These are phyloP conservation scores for Solanum pinnatisectum DNA, from an alignment of 257 asterid genomes.

Conservation along the genomic window DNA sequence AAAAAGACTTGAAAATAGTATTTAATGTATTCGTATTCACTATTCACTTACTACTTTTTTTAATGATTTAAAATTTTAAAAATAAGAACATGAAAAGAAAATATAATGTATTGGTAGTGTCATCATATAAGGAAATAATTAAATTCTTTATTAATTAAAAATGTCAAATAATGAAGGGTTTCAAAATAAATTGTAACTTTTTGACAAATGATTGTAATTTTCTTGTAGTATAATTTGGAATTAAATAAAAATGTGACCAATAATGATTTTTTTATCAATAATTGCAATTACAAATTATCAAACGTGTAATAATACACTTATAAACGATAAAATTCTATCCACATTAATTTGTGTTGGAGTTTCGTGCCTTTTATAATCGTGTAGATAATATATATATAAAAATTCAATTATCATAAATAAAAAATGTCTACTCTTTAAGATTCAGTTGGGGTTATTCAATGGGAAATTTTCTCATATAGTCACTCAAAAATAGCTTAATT, in stretches of 20 bases:
- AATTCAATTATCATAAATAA: too few relatives aligned
- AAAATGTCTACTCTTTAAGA: not conserved
- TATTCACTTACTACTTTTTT: not conserved
- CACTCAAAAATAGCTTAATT: too few relatives aligned
- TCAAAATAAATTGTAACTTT: not conserved
- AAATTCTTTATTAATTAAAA: not conserved
- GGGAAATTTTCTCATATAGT: too few relatives aligned
- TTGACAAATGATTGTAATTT: not conserved
- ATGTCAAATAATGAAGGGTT: not conserved
- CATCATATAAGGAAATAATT: not conserved
- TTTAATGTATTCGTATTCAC: not conserved
- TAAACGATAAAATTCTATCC: not conserved
- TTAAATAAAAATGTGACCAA: not conserved
- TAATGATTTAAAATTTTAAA: not conserved
- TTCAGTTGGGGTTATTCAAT: too few relatives aligned
- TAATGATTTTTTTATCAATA: not conserved
- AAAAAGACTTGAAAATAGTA: not conserved
- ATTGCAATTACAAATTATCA: not conserved
- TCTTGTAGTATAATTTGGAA: not conserved
- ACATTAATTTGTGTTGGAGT: not conserved
- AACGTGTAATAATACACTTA: not conserved
- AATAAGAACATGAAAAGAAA: not conserved
- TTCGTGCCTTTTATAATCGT: not conserved
- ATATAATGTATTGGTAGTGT: not conserved
- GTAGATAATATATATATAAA: not conserved